Conservation (phyloP, 2,329 filamentous ascomycete species). For the Botrytis porri region DNA sequence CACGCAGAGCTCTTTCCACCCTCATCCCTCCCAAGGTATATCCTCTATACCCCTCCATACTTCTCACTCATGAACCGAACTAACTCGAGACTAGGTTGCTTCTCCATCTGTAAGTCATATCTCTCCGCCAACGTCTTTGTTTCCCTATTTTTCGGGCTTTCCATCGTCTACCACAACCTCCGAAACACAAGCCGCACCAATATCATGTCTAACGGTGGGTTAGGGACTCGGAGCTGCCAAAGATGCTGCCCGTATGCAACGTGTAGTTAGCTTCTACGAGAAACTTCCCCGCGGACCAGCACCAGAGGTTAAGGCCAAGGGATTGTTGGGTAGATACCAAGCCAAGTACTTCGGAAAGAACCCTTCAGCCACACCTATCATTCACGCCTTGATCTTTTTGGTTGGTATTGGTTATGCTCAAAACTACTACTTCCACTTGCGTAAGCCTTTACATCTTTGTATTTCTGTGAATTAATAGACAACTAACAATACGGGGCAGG, state of each 20-base stretch:
- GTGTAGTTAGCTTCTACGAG: slow-evolving; percentile 98
- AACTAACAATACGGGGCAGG: slow-evolving; percentile 52
- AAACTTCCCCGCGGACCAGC: slow-evolving; percentile 92
- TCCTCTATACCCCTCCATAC: slow-evolving; percentile 18
- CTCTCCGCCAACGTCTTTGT: background rate
- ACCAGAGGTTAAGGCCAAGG: slow-evolving; percentile 76
- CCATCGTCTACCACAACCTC: background rate
- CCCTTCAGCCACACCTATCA: slow-evolving; percentile 76
- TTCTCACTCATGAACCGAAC: slow-evolving; percentile 5
- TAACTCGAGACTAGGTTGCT: slow-evolving; percentile 35
- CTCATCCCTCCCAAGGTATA: slow-evolving; percentile 97
- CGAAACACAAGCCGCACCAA: background rate
- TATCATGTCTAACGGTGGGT: background rate
- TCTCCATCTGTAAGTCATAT: slow-evolving; percentile 39
- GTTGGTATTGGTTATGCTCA: slow-evolving; percentile 86
- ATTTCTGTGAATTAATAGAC: background rate
- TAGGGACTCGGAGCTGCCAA: slow-evolving; percentile 93
- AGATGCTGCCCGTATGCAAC: slow-evolving; percentile 96
- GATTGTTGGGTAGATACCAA: slow-evolving; percentile 85
- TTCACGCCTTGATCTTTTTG: slow-evolving; percentile 78
- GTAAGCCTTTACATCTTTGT: slow-evolving; percentile 55
- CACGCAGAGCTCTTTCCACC: slow-evolving; percentile 90
- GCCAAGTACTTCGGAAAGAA: slow-evolving; percentile 95
- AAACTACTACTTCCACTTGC: slow-evolving; percentile 99
- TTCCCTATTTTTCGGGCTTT: background rate